These are phyloP conservation scores for Pythium aquatile DNA, from an alignment of 352 stramenopile species.

Conservation along the genomic window DNA sequence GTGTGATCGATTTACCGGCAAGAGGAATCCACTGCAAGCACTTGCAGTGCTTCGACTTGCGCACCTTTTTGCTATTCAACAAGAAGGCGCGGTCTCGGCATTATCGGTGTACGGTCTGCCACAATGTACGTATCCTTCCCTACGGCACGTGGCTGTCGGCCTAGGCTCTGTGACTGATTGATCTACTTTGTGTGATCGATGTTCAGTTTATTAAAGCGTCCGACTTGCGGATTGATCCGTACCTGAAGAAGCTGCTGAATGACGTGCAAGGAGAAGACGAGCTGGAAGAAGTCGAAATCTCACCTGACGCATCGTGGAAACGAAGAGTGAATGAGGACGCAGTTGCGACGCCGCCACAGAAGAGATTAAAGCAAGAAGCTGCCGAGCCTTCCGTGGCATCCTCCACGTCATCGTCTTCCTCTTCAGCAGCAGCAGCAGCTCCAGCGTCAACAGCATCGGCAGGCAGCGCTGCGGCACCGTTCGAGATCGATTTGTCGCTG, in stretches of 20 bases:
- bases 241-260: conserved; percentile 88
- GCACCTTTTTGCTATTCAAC: conserved; percentile 91
- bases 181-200: not conserved
- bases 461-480: conserved; percentile 28
- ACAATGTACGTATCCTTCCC: conserved; percentile 58
- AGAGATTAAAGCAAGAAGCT: conserved; percentile 60
- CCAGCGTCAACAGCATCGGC: conserved; percentile 1
- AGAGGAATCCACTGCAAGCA: conserved; percentile 91
- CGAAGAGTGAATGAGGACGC: conserved; percentile 53
- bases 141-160: not conserved
- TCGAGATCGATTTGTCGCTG: conserved; percentile 75
- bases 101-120: conserved; percentile 90
- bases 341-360: conserved; percentile 30
- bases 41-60: conserved; percentile 95
- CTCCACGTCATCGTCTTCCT: not conserved
- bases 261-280: conserved; percentile 80
- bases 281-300: conserved; percentile 91
- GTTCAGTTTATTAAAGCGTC: conserved; percentile 83
- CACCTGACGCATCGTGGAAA: conserved; percentile 81
- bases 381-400: conserved; percentile 5
- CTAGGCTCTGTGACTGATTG: conserved; percentile 6
- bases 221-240: conserved; percentile 88
- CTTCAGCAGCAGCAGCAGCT: not conserved
- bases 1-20: conserved; percentile 88
- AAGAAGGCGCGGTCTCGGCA: conserved; percentile 81